phyloP scores from a whole-genome alignment of 192 early-diverging fungal species.

The Coemansia sp. region DNA sequence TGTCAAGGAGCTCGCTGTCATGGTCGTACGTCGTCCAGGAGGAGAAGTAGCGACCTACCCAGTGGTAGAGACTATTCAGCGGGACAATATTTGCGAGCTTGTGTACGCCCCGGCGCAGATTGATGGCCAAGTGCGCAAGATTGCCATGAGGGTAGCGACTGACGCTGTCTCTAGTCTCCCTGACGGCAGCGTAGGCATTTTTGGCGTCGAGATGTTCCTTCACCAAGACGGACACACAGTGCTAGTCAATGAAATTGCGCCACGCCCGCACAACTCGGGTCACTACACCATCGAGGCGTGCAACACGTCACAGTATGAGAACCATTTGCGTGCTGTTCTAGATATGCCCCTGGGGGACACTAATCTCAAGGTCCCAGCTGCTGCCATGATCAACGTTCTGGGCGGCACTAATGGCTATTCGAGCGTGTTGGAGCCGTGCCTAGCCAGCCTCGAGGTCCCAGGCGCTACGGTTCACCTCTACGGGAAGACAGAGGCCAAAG shows the following conservation, averaged over 20 bases:
- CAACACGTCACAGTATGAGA: slow-evolving; percentile 97
- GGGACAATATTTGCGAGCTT: slow-evolving; percentile 94
- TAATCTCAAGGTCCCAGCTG: slow-evolving; percentile 85
- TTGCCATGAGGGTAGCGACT: slow-evolving; percentile 83
- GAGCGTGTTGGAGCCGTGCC: slow-evolving; percentile 60
- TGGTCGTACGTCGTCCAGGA: slow-evolving; percentile 84
- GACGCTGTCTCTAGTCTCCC: slow-evolving; percentile 74
- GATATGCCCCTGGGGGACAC: slow-evolving; percentile 90
- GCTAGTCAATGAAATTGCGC: slow-evolving; percentile 97
- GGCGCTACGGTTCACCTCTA: slow-evolving; percentile 94
- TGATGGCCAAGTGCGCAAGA: slow-evolving; percentile 72
- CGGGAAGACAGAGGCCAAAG: slow-evolving; percentile 88
- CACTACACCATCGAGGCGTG: slow-evolving; percentile 99
- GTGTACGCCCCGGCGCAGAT: slow-evolving; percentile 97
- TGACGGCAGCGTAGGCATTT: slow-evolving; percentile 84
- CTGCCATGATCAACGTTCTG: slow-evolving; percentile 96
- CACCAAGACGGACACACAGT: slow-evolving; percentile 80
- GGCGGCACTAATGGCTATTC: slow-evolving; percentile 69
- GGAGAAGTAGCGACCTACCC: slow-evolving; percentile 80
- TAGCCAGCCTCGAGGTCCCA: slow-evolving; percentile 69
- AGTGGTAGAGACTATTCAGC: slow-evolving; percentile 96
- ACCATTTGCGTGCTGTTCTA: slow-evolving; percentile 89
- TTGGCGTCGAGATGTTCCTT: slow-evolving; percentile 98
- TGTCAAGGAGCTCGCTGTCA: slow-evolving; percentile 92
- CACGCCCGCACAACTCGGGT: slow-evolving; percentile 98